Conservation (phyloP, 108 stramenopile species). For the Cyclotella distinguenda region DNA sequence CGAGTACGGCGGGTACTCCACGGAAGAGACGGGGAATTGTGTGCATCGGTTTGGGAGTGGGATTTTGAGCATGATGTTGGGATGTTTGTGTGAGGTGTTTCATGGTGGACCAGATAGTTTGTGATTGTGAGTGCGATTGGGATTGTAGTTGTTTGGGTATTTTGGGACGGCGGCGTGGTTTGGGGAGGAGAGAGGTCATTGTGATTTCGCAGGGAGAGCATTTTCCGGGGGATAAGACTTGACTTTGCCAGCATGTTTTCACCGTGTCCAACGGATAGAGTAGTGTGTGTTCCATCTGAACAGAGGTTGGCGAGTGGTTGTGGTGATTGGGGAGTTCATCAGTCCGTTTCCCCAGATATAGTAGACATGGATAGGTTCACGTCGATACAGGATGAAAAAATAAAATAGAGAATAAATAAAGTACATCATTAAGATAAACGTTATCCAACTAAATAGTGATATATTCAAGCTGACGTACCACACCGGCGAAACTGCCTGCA, state of each 20-base stretch:
- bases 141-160: neutral
- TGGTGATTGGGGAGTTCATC: neutral
- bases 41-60: neutral
- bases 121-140: neutral
- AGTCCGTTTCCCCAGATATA: neutral
- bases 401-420: too few species aligned
- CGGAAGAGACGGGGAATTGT: constrained; percentile 88
- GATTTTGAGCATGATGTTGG: constrained; percentile 1
- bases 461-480: too few species aligned
- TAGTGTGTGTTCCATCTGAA: constrained; percentile 78
- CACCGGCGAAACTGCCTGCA: constrained; percentile 94
- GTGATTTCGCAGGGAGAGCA: constrained; percentile 9
- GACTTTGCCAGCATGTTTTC: constrained; percentile 91
- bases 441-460: too few species aligned
- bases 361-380: too few species aligned
- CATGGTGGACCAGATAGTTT: constrained; percentile 44
- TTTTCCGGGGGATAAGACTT: constrained; percentile 49
- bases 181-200: too few species aligned
- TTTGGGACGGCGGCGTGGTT: too few species aligned
- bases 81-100: constrained; percentile 35
- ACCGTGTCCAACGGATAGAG: constrained; percentile 97
- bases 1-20: constrained; percentile 93
- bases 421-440: too few species aligned
- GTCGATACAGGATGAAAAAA: too few species aligned
- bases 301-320: neutral